Base-by-base conservation (phyloP, 352 stramenopile species). In the Phytophthora sojae region DNA sequence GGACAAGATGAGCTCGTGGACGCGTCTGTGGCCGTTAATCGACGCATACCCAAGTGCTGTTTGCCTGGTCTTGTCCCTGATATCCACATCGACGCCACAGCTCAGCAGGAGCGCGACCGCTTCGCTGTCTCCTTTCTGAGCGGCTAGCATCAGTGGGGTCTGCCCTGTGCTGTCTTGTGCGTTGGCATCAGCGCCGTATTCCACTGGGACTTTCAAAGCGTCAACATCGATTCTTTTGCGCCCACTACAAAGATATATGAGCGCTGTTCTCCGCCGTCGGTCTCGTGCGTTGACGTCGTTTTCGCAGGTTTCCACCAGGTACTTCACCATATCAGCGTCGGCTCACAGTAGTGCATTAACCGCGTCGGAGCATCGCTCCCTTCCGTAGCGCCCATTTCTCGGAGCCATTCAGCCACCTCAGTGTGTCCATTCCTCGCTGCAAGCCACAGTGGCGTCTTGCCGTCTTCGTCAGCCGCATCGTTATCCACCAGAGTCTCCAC, bases 161-260 rank as follows among this genome's bases (percentile, higher is more conserved):
- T 4, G 12, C 42, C 59, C 59, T 26, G 4, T 0, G 9, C 42
- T 23, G 3, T 55, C 26, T 42, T 30, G 14, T 15, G 8, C 37
- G 49, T 68, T 56, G 6, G 57, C 21, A 26, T 61, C 26, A 19
- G 51, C 50, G 7, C 42, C 52, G 8, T 47, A 61, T 4, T 68
- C n/a, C n/a, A 56, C 61, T 3, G 61, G 19, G 1, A 57, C 4
- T 5, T 15, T 68, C 19, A 68, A 1, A n/a, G 21, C 14, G 11
- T 57, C 30, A n/a, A 11, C 9, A 12, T 57, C 35, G 2, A 30
- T 30, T 11, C 1, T 19, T 4, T 17, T 17, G 3, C 11, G n/a
- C 17, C 8, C 15, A 21, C 6, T 9, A 9, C 59, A 66, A 32
- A 58, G 45, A n/a, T 30, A 51, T 6, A 39, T 11, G 3, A 64